A percentile compares a stretch with the other conserved stretches of the same genome.
Evolutionary conservation across 148 eudicot genomes (phyloP).

Genomic region (Rheum nobile): DNA sequence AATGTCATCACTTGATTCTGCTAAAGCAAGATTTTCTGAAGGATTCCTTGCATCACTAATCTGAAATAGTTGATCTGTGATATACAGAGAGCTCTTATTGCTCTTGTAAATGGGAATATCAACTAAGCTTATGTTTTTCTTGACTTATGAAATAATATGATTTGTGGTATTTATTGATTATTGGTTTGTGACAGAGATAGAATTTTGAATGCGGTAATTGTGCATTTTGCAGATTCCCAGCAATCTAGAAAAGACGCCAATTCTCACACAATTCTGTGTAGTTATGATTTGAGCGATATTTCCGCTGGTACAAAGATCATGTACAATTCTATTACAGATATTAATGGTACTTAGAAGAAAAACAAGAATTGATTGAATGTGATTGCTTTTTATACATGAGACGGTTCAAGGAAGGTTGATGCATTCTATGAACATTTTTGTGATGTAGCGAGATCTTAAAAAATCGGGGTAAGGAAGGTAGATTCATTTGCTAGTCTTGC

Average conservation of each 20-base stretch:
- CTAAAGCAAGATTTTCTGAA: background rate
- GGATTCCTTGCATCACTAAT: background rate
- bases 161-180: background rate
- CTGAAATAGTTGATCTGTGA: background rate
- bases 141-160: background rate
- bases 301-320: slow-evolving; percentile 98
- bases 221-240: slow-evolving; percentile 61
- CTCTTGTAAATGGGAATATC: background rate
- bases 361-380: no score
- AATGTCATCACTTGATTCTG: background rate
- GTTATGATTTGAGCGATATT: slow-evolving; percentile 96
- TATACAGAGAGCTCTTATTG: background rate
- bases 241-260: slow-evolving; percentile 92
- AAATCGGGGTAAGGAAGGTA: no score
- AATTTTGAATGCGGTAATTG: background rate
- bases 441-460: no score
- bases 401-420: no score
- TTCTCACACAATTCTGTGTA: slow-evolving; percentile 90
- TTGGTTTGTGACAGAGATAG: background rate
- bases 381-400: no score
- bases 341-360: no score
- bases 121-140: background rate
- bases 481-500: no score
- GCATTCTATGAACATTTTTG: no score
- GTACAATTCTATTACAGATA: no score